Percentiles rank a stretch among this genome's conserved stretches.
Evolutionary conservation across 176 grass and related monocot species (phyloP).

Genomic region (bread wheat (Triticum aestivum)): IWGSC_CS_RefSeq_v2.1 NC_057803.1:36375422-36375921

Average conservation of each 20-base stretch:
- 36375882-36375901: not conserved
- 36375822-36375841: not conserved
- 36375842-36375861: not conserved
- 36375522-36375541: not conserved
- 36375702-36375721: not conserved
- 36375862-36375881: not conserved
- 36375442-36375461: no score
- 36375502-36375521: not conserved
- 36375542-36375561: conserved; percentile 38
- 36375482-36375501: not conserved
- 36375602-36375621: not conserved
- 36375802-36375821: conserved; percentile 2
- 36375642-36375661: conserved; percentile 21
- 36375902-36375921: not conserved
- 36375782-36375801: conserved; percentile 1
- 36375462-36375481: not conserved
- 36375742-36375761: not conserved
- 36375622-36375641: conserved; percentile 4
- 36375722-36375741: conserved; percentile 38
- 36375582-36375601: conserved; percentile 6
- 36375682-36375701: not conserved
- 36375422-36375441: not conserved
- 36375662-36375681: conserved; percentile 4
- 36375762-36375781: not conserved
- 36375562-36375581: not conserved